phyloP scores from a whole-genome alignment of 768 basidiomycete species.

The Dioszegia aurantiaca region DNA sequence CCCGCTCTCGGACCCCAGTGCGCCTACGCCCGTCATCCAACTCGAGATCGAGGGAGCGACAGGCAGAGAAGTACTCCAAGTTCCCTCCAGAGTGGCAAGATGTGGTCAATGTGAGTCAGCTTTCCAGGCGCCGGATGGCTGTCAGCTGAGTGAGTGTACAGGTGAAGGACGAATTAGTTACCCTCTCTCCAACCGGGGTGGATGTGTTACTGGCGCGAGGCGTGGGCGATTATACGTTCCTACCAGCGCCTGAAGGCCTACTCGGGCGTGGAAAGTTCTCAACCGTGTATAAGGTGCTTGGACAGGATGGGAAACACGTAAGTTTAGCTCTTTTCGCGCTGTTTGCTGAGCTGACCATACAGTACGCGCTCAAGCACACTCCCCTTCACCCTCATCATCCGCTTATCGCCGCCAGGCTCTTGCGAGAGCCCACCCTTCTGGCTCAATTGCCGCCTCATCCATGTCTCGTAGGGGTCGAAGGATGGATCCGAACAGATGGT shows the following conservation, averaged over 20 bases:
- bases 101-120: slow-evolving; percentile 21
- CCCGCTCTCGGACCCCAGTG: slow-evolving; percentile 1
- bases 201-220: slow-evolving; percentile 50
- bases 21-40: slow-evolving; percentile 7
- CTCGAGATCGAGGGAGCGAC: slow-evolving; percentile 12
- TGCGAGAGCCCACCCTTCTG: slow-evolving; percentile 55
- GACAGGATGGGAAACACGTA: slow-evolving; percentile 48
- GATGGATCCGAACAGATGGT: slow-evolving; percentile 53
- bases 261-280: slow-evolving; percentile 55
- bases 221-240: slow-evolving; percentile 53
- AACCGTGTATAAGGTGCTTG: slow-evolving; percentile 52
- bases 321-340: slow-evolving; percentile 14
- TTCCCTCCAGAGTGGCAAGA: slow-evolving; percentile 24
- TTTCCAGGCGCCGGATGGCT: not conserved
- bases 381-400: slow-evolving; percentile 56
- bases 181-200: slow-evolving; percentile 32
- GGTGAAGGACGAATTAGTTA: slow-evolving; percentile 17
- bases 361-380: slow-evolving; percentile 56
- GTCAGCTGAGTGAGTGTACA: not conserved
- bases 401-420: slow-evolving; percentile 54
- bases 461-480: slow-evolving; percentile 54
- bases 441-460: slow-evolving; percentile 55
- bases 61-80: slow-evolving; percentile 3
- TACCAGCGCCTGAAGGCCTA: slow-evolving; percentile 23
- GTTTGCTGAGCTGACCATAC: not conserved